These are phyloP conservation scores for Isoetes taiwanensis DNA, from an alignment of 75 land plant genomes.

Conservation along the genomic window DNA sequence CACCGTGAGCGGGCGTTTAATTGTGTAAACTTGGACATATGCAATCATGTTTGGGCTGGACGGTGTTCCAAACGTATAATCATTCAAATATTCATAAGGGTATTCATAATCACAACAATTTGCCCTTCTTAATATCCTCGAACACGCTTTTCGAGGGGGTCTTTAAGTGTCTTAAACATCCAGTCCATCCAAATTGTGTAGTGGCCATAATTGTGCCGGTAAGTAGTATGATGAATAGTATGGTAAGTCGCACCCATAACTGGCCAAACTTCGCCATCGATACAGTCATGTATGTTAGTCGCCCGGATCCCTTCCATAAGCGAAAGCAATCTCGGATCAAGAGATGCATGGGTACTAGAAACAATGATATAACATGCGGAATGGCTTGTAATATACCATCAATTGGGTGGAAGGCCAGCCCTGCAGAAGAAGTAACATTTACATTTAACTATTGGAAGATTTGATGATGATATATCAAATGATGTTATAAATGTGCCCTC, in stretches of 20 bases:
- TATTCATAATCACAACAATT: no score
- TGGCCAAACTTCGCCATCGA: slow-evolving; percentile 78
- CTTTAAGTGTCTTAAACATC: slow-evolving; percentile 67
- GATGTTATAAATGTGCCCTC: no score
- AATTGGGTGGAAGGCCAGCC: slow-evolving; percentile 87
- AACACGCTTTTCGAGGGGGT: no score
- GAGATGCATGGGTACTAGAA: slow-evolving; percentile 66
- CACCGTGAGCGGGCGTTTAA: no score
- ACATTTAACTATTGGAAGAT: no score
- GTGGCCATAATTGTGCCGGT: slow-evolving; percentile 73
- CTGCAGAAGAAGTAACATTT: slow-evolving; percentile 33
- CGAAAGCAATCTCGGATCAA: slow-evolving; percentile 50
- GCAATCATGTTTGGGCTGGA: no score
- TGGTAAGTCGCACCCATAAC: slow-evolving; percentile 94
- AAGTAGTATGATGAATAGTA: slow-evolving; percentile 90
- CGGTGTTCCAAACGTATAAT: no score
- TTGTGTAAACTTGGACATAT: no score
- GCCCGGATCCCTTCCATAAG: slow-evolving; percentile 84
- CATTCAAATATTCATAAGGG: no score
- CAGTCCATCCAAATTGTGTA: slow-evolving; percentile 64
- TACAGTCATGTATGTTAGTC: slow-evolving; percentile 91
- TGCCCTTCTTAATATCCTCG: no score
- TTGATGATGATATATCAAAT: no score
- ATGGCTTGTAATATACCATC: slow-evolving; percentile 86
- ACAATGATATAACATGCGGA: slow-evolving; percentile 72